A percentile compares a stretch with the other conserved stretches of the same genome.
phyloP scores from a whole-genome alignment of 352 stramenopile genomes.

The Phytophthora uliginosa region DNA sequence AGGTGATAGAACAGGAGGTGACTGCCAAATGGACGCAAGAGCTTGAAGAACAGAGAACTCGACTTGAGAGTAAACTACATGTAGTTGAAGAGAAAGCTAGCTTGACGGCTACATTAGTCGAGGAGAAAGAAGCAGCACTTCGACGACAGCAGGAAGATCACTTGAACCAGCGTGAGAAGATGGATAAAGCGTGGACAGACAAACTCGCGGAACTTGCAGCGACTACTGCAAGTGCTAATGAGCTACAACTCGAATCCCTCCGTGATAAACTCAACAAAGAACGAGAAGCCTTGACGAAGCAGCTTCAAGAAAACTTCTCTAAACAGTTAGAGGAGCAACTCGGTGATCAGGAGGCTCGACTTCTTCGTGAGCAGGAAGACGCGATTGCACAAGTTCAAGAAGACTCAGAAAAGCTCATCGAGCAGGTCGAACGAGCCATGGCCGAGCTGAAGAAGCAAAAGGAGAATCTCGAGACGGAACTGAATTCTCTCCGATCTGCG shows the following conservation, averaged over 20 bases:
- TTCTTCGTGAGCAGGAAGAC: conserved; percentile 75
- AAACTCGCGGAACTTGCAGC: conserved; percentile 25
- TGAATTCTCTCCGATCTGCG: conserved; percentile 54
- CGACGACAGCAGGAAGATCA: conserved; percentile 24
- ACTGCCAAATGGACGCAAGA: conserved; percentile 17
- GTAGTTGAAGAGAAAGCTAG: conserved; percentile 21
- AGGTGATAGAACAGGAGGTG: conserved; percentile 40
- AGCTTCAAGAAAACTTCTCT: conserved; percentile 48
- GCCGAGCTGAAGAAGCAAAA: conserved; percentile 78
- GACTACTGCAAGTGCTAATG: not conserved
- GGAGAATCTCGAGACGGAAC: conserved; percentile 69
- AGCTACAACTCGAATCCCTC: conserved; percentile 29
- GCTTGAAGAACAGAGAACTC: conserved; percentile 22
- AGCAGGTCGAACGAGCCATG: conserved; percentile 83
- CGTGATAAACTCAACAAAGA: conserved; percentile 27
- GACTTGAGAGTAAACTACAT: conserved; percentile 22
- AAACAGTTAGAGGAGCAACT: conserved; percentile 47
- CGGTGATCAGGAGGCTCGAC: conserved; percentile 50
- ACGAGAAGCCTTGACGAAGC: conserved; percentile 15
- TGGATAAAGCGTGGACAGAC: conserved; percentile 37
- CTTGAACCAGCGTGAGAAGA: conserved; percentile 20
- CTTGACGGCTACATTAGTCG: not conserved
- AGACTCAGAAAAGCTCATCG: conserved; percentile 82
- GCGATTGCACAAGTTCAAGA: conserved; percentile 82
- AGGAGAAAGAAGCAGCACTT: conserved; percentile 26